These are phyloP conservation scores for Ceratocystis alfenasii DNA, from an alignment of 2,329 filamentous ascomycete genomes.

Conservation along the genomic window DNA sequence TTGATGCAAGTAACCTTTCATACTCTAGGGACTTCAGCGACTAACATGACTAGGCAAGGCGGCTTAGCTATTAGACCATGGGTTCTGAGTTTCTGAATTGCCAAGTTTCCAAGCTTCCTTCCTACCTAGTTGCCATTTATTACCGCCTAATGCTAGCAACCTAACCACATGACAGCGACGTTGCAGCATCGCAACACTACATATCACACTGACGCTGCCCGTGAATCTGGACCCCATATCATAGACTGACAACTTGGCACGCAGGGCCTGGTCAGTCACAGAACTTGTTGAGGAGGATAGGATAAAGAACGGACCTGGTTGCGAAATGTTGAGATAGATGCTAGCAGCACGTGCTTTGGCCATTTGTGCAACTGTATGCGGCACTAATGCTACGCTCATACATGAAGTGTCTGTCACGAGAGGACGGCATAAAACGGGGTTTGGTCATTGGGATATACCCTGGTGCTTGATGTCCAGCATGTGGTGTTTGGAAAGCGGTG, in stretches of 20 bases:
- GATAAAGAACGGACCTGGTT: background rate
- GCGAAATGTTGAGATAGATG: background rate
- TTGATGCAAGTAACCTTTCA: too few relatives aligned
- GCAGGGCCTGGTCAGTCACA: background rate
- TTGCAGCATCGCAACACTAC: too few relatives aligned
- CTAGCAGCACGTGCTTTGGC: background rate
- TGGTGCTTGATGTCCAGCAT: too few relatives aligned
- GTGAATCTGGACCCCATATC: background rate
- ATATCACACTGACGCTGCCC: background rate
- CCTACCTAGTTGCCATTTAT: too few relatives aligned
- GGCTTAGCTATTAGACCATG: too few relatives aligned
- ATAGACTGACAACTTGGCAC: background rate
- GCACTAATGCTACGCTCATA: background rate
- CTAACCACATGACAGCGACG: too few relatives aligned
- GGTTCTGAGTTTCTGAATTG: too few relatives aligned
- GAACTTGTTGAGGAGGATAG: background rate
- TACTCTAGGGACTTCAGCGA: too few relatives aligned
- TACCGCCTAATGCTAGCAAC: too few relatives aligned
- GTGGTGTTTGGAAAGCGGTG: too few relatives aligned
- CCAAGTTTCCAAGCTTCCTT: too few relatives aligned
- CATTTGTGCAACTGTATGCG: background rate
- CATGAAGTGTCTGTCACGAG: background rate
- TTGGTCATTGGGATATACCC: background rate
- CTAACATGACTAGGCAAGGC: too few relatives aligned
- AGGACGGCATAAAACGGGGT: background rate